These are phyloP conservation scores for Dendrobium catenatum DNA, from an alignment of 106 monocot species.

Conservation along the genomic window DNA sequence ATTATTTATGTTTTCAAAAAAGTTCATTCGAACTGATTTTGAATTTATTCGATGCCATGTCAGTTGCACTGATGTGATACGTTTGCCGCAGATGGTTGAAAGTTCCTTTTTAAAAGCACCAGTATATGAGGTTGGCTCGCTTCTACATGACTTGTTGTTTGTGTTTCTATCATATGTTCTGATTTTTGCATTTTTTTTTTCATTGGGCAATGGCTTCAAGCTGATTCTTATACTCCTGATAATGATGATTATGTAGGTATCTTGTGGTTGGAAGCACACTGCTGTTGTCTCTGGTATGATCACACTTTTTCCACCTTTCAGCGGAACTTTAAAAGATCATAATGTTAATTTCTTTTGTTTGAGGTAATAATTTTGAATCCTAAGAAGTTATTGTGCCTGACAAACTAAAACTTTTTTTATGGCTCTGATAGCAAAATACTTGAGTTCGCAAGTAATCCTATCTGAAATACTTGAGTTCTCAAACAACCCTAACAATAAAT, in stretches of 20 bases:
- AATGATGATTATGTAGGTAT: constrained; percentile 45
- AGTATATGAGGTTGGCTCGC: constrained; percentile 48
- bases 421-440: background rate
- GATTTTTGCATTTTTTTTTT: background rate
- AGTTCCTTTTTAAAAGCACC: constrained; percentile 46
- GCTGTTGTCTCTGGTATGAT: constrained; percentile 74
- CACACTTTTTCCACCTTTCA: background rate
- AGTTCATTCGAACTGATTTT: background rate
- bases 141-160: constrained; percentile 1
- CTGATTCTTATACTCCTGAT: background rate
- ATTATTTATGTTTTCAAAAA: constrained; percentile 5
- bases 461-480: too few relatives aligned
- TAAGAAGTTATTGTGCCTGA: background rate
- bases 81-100: constrained; percentile 49
- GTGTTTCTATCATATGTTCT: background rate
- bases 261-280: constrained; percentile 99
- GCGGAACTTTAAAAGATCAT: background rate
- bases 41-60: constrained; percentile 2
- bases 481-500: too few relatives aligned
- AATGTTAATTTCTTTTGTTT: background rate
- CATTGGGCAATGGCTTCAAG: background rate
- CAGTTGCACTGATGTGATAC: constrained; percentile 55
- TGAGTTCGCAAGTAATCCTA: too few relatives aligned
- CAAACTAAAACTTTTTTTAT: background rate
- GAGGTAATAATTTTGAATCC: background rate